Conservation (phyloP, 2,329 filamentous ascomycete species). For the Polychaeton citri region DNA sequence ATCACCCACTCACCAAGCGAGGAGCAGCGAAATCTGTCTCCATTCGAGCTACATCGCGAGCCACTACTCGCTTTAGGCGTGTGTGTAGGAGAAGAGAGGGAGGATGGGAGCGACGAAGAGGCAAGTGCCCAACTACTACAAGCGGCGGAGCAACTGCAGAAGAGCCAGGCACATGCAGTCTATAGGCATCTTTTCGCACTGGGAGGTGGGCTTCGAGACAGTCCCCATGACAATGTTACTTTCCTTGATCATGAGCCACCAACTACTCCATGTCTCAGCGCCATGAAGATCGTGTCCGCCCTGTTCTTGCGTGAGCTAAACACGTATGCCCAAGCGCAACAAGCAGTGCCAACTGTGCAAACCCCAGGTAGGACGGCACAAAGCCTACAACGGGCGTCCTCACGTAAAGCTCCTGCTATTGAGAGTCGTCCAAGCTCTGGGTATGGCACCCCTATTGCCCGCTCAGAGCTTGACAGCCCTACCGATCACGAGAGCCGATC, state of each 20-base stretch:
- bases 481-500: conserved; percentile 10
- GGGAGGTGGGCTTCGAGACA: not conserved
- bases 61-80: conserved; percentile 73
- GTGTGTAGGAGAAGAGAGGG: conserved; percentile 57
- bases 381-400: conserved; percentile 23
- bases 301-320: conserved; percentile 34
- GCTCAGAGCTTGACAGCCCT: conserved; percentile 11
- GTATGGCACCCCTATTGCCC: conserved; percentile 10
- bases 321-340: conserved; percentile 33
- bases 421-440: conserved; percentile 12
- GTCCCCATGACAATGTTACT: conserved; percentile 2
- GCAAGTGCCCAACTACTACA: conserved; percentile 10
- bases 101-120: conserved; percentile 35
- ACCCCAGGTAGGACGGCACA: conserved; percentile 47
- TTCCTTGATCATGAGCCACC: not conserved
- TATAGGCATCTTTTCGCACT: conserved; percentile 18
- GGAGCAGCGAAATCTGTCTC: conserved; percentile 65
- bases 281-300: conserved; percentile 30
- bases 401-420: conserved; percentile 7
- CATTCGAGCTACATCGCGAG: conserved; percentile 83
- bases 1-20: conserved; percentile 66
- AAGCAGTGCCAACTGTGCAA: conserved; percentile 53
- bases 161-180: conserved; percentile 19
- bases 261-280: not conserved
- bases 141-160: conserved; percentile 16